A percentile compares a stretch with the other conserved stretches of the same genome.
Evolutionary conservation across 345 rosid genomes (phyloP).

Genomic region (Eucalyptus tenuipes): DNA sequence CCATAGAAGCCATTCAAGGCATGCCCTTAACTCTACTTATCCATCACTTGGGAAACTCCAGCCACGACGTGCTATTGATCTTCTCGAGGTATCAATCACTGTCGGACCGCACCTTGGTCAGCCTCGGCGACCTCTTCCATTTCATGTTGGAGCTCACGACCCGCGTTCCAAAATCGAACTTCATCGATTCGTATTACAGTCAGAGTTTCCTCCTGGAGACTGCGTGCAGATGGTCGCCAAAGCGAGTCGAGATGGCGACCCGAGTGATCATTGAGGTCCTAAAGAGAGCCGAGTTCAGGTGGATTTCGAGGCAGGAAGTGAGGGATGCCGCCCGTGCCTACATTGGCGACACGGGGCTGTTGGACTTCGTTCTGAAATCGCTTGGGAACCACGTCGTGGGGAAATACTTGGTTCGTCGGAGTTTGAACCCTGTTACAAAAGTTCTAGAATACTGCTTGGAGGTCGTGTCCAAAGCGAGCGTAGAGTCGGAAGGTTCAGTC

Average conservation of each 20-base stretch:
- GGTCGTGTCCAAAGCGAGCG: conserved; percentile 29
- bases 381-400: conserved; percentile 89
- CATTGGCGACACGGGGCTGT: conserved; percentile 86
- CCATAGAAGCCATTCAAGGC: conserved; percentile 55
- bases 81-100: conserved; percentile 65
- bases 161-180: conserved; percentile 42
- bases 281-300: conserved; percentile 42
- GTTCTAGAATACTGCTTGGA: conserved; percentile 82
- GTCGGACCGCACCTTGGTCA: conserved; percentile 38
- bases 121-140: conserved; percentile 56
- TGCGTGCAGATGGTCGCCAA: conserved; percentile 76
- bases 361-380: conserved; percentile 82
- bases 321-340: conserved; percentile 83
- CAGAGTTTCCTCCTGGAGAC: conserved; percentile 29
- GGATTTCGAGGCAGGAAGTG: conserved; percentile 92
- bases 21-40: conserved; percentile 47
- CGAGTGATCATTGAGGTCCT: conserved; percentile 70
- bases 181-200: conserved; percentile 13
- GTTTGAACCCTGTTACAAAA: conserved; percentile 87
- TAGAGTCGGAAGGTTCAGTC: not conserved
- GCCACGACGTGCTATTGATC: conserved; percentile 39
- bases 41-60: conserved; percentile 20
- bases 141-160: conserved; percentile 62
- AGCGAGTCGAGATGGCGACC: conserved; percentile 81
- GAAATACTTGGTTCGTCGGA: conserved; percentile 71